Evolutionary conservation across 2,329 filamentous ascomycete species (phyloP), one percentile per base, ranked within the genome.

Genomic region (Fusarium sp.): DNA sequence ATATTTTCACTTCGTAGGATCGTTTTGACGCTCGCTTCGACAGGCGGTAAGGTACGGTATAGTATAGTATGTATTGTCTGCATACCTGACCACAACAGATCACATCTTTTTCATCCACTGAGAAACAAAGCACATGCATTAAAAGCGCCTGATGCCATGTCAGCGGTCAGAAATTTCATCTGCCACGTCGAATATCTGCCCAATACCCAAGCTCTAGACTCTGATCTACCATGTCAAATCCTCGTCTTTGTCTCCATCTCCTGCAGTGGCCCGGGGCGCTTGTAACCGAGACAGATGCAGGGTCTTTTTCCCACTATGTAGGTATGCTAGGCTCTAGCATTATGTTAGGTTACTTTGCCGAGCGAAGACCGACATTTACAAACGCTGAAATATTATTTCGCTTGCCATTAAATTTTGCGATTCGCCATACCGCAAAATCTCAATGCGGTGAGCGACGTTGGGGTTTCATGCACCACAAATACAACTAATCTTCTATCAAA

Each of bases 231-330:
- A 8, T 53, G 26, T 30, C 23, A 31, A 53, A 20, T 62, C 52
- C 18, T 30, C 30, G 37, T 41, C 33, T 18, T 26, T 37, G 36
- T 30, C 40, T 26, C 38, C 26, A 38, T 62, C 50, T 37, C 38
- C 26, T 65, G 52, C 26, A 41, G 52, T 52, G 41, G 34, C 33
- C 26, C 38, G 28, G 40, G 37, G 28, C 53, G 37, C 44, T 41
- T 42, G 44, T 61, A 52, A 30, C 50, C 45, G 65, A 61, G 61
- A 47, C 65, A 61, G 36, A 65, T 42, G 46, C 54, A 55, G 52
- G 36, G 58, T 58, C 47, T 55, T 34, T 42, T 45, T 31, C 38
- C n/a, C 36, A 23, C 23, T 23, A 23, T 23, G 23, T 23, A 4
- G 3, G 23, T 37, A 23, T 52, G 16, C 12, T 45, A 31, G 28